phyloP scores from a whole-genome alignment of 176 grass and related monocot genomes.

The Secale cereale region DNA sequence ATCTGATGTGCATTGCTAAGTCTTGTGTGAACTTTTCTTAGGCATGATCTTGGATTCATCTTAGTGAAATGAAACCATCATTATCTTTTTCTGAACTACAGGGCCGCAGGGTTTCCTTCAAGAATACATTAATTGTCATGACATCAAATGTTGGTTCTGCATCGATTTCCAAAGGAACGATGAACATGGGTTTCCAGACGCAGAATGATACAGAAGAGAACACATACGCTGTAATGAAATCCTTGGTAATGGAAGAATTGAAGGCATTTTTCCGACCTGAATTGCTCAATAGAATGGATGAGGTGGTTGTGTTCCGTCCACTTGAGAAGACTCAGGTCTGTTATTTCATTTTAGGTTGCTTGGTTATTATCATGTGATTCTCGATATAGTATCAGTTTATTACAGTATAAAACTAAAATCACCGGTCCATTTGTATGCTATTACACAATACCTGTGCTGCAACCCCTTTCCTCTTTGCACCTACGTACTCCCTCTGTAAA shows the following conservation, averaged over 20 bases:
- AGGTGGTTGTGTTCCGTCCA: slow-evolving; percentile 85
- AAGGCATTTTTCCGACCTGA: slow-evolving; percentile 90
- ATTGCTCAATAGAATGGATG: slow-evolving; percentile 95
- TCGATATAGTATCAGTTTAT: background rate
- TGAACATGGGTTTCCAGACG: slow-evolving; percentile 61
- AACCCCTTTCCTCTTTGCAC: background rate
- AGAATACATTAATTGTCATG: slow-evolving; percentile 95
- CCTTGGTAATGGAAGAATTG: slow-evolving; percentile 77
- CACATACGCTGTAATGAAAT: slow-evolving; percentile 73
- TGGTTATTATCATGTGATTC: background rate
- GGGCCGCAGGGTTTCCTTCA: slow-evolving; percentile 95
- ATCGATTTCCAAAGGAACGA: slow-evolving; percentile 70
- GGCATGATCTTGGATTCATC: background rate
- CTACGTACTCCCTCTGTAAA: background rate
- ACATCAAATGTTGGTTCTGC: slow-evolving; percentile 92
- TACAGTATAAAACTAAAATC: background rate
- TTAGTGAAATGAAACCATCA: background rate
- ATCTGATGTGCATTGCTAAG: slow-evolving; percentile 7
- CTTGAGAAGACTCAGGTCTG: slow-evolving; percentile 85
- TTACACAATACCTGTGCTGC: background rate
- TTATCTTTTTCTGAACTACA: slow-evolving; percentile 31
- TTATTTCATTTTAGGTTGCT: slow-evolving; percentile 14
- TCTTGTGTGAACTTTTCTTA: slow-evolving; percentile 24
- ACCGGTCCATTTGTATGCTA: background rate
- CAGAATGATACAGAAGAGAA: slow-evolving; percentile 55